Conservation (phyloP, 106 monocot genomes). For the Acanthochlamys bracteata region DNA sequence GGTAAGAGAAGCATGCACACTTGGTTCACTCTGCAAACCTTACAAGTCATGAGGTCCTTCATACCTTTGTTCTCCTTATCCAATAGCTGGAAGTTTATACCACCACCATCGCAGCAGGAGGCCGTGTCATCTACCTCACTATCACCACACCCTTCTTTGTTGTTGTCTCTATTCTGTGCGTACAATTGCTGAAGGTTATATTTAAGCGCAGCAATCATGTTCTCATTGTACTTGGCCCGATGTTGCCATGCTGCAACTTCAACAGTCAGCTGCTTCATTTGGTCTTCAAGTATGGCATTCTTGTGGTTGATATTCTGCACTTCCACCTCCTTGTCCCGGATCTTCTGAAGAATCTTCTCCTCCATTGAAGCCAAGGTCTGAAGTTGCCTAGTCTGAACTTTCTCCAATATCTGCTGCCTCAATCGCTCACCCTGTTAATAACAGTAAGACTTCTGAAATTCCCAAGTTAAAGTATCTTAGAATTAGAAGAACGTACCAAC, state of each 20-base stretch:
- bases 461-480: too few species aligned
- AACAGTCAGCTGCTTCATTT: constrained; percentile 43
- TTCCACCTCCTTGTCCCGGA: constrained; percentile 61
- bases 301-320: constrained; percentile 53
- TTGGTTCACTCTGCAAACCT: constrained; percentile 52
- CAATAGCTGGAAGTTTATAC: constrained; percentile 23
- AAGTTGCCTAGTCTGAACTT: constrained; percentile 58
- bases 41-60: constrained; percentile 42
- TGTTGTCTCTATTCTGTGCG: constrained; percentile 44
- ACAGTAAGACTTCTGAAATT: too few species aligned
- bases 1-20: constrained; percentile 77
- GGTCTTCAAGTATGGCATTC: constrained; percentile 74
- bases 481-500: too few species aligned
- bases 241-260: constrained; percentile 71
- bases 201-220: constrained; percentile 50
- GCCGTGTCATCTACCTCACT: constrained; percentile 77
- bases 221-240: constrained; percentile 67
- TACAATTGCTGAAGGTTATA: constrained; percentile 55
- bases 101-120: constrained; percentile 50
- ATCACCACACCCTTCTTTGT: constrained; percentile 82
- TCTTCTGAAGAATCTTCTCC: constrained; percentile 46
- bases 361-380: constrained; percentile 46
- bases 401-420: constrained; percentile 66
- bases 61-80: constrained; percentile 28
- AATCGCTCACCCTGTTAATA: constrained; percentile 43